Base-by-base conservation (phyloP, 164 flowering plant species). In the Chimonanthus praecox region DNA sequence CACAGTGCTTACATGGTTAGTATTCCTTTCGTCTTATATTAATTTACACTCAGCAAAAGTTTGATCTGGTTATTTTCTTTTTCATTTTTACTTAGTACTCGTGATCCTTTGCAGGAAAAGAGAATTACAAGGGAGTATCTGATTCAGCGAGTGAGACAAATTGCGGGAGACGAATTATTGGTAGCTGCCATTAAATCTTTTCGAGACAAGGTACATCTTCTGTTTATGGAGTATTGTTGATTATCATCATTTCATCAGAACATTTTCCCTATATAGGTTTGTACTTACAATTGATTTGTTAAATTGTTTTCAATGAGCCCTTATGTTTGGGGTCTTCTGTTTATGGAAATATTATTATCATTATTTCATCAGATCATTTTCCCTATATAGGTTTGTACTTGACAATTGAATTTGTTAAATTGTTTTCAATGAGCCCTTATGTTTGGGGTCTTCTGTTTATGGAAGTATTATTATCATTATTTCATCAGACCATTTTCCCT, bases 101-200 rank as follows among this genome's bases (percentile, higher is more conserved):
- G 4, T 16, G 49, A 61, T 74, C 6, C 50, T 6, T 15, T 74
- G 3, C 85, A 90, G 94, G 89, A 76, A 21, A 82, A 74, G 74
- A 91, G 78, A 73, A 83, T 93, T 3, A 54, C 88, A 4, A 71
- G 97, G 74, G 80, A 72, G 16, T 84, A 85, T 71, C 73, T 94
- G 76, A 82, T 94, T 62, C 82, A 66, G 70, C 81, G 64, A 71
- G 80, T 90, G 73, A 86, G 97, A 61, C 78, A 75, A 61, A 67
- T 92, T 50, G 89, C 89, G 21, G 98, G 98, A 66, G 97, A 94
- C 74, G 76, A 81, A 68, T 73, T 91, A 77, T 73, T 91, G 75
- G 64, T 72, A 64, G 73, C 82, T 0, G 77, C 86, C 71, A 90
- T 94, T 72, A 87, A 84, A 79, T 72, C 84, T 21, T 88, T 6